phyloP scores from a whole-genome alignment of 306 rosid species.

The Arachis stenosperma region DNA sequence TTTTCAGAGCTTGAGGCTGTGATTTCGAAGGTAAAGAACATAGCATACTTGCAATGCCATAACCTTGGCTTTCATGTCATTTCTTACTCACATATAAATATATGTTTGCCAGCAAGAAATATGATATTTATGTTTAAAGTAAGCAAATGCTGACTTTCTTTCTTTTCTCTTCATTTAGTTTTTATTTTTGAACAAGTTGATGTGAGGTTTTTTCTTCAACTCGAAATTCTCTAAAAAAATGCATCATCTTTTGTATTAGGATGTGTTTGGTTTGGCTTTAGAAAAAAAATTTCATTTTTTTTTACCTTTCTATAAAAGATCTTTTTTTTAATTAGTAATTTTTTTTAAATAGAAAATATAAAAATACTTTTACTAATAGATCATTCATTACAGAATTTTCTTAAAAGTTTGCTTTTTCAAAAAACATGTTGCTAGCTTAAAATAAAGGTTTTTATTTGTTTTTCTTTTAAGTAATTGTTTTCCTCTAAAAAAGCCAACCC shows the following conservation, averaged over 20 bases:
- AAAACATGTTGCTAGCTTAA: too few relatives aligned
- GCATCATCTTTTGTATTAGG: background rate
- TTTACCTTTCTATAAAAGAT: too few relatives aligned
- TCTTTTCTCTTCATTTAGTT: background rate
- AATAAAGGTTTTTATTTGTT: too few relatives aligned
- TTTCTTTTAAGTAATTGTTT: too few relatives aligned
- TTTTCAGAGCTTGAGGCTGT: constrained; percentile 78
- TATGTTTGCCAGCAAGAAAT: background rate
- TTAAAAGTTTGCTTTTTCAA: too few relatives aligned
- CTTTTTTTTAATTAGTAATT: too few relatives aligned
- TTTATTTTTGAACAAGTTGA: background rate
- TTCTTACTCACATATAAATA: constrained; percentile 20
- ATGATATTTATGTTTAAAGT: background rate
- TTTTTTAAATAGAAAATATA: too few relatives aligned
- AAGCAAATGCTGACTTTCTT: constrained; percentile 3
- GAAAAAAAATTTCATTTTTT: too few relatives aligned
- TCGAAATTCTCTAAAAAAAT: constrained; percentile 1
- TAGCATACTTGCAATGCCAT: constrained; percentile 21
- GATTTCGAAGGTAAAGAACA: constrained; percentile 67
- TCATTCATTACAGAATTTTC: too few relatives aligned
- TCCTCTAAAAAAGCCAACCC: too few relatives aligned
- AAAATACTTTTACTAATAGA: too few relatives aligned
- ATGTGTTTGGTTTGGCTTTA: too few relatives aligned
- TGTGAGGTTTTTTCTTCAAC: background rate
- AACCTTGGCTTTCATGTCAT: constrained; percentile 33